A percentile compares a stretch with the other conserved stretches of the same genome.
phyloP scores from a whole-genome alignment of 1,284 basidiomycete species.

The Ceratobasidium sp. region DNA sequence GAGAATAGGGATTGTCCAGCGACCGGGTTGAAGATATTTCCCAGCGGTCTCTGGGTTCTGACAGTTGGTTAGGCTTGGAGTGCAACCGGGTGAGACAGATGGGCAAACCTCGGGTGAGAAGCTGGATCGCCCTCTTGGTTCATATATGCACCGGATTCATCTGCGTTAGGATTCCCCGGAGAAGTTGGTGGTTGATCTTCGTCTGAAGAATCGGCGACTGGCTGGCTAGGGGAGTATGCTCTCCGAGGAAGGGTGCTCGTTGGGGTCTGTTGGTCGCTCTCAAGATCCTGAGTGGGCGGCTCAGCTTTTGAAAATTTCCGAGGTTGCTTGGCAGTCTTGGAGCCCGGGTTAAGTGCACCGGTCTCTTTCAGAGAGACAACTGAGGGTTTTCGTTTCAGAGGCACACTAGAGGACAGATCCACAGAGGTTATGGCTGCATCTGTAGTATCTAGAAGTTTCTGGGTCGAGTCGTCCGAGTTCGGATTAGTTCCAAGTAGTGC shows the following conservation, averaged over 20 bases:
- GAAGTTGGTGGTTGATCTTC: slow-evolving; percentile 58
- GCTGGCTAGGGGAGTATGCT: slow-evolving; percentile 69
- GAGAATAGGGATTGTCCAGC: slow-evolving; percentile 63
- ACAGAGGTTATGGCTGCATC: not conserved
- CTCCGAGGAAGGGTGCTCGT: slow-evolving; percentile 51
- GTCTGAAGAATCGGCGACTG: slow-evolving; percentile 66
- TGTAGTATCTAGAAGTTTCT: not conserved
- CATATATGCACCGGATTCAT: not conserved
- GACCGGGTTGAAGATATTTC: slow-evolving; percentile 61
- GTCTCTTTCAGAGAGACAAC: slow-evolving; percentile 5
- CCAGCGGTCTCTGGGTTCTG: slow-evolving; percentile 3
- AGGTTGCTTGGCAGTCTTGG: not conserved
- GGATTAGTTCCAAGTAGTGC: not conserved
- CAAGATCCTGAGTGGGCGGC: not conserved
- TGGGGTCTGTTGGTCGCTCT: not conserved
- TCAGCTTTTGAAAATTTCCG: slow-evolving; percentile 20
- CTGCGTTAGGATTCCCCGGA: not conserved
- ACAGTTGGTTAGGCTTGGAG: not conserved
- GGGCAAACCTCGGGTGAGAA: not conserved
- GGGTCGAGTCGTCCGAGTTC: not conserved
- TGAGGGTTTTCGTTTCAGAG: slow-evolving; percentile 36
- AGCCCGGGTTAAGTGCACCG: not conserved
- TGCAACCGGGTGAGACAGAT: not conserved
- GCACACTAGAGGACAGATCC: not conserved
- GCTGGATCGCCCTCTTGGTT: not conserved